Evolutionary conservation across 768 basidiomycete species (phyloP), one percentile per base, ranked within the genome.

Genomic region (Termitomyces sp.): DNA sequence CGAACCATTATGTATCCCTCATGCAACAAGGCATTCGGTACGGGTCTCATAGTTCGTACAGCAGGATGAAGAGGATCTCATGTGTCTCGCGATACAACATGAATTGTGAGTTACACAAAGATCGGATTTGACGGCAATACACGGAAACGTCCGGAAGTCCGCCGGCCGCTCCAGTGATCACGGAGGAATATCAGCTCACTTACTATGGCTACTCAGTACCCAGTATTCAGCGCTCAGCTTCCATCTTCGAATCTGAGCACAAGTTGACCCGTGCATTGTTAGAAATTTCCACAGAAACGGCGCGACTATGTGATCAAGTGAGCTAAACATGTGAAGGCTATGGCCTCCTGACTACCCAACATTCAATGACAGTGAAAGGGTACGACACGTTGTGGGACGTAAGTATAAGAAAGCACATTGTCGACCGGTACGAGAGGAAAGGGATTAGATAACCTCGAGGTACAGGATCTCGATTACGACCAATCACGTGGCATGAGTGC

Each of bases 401-500:
- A 41, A 9, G 11, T 26, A 38, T 32, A n/a, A 22, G 8, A 28
- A 54, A 30, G 24, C 41, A 32, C 3, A 2, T 20, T 9, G 14
- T 5, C 13, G 28, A 8, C 22, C 11, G 16, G 41, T 14, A 16
- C 10, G 5, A 30, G 18, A 43, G 52, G 22, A 18, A 18, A 16
- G 53, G 7, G 20, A 35, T 33, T 22, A 47, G 52, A 43, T 56
- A 53, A 52, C 52, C 35, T 38, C 26, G 58, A 54, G 38, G 55
- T 46, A 53, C 20, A 33, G 48, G 60, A 66, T 65, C 62, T 62
- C 60, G 66, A 65, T 26, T 64, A 38, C n/a, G 58, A 59, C 55
- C 40, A 28, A 52, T 66, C 66, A 67, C 66, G 66, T 67, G 65
- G 56, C 55, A 52, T 51, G 43, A 60, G 55, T 55, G 58, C 55